Percentiles rank a stretch among this genome's conserved stretches.
Evolutionary conservation across 2,329 filamentous ascomycete species (phyloP).

Genomic region (Trichoderma endophyticum): DNA sequence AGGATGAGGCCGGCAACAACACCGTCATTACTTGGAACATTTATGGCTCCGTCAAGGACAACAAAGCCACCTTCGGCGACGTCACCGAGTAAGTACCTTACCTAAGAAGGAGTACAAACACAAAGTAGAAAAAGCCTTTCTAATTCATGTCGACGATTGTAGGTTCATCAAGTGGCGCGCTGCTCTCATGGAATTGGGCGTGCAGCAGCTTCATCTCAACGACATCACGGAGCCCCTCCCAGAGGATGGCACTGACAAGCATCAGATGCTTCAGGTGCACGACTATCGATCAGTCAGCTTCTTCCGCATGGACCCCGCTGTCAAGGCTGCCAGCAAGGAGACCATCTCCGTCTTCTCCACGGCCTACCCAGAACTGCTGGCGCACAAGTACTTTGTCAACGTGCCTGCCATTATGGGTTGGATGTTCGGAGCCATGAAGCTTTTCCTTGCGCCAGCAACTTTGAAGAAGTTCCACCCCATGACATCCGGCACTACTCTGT

Average conservation of each 20-base stretch:
- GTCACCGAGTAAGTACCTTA: conserved; percentile 67
- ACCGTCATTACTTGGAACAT: conserved; percentile 85
- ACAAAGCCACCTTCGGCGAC: conserved; percentile 79
- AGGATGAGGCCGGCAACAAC: conserved; percentile 54
- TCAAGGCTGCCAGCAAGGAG: conserved; percentile 73
- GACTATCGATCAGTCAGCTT: conserved; percentile 89
- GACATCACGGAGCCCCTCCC: conserved; percentile 68
- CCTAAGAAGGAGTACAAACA: neutral
- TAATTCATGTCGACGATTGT: neutral
- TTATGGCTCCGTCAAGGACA: conserved; percentile 81
- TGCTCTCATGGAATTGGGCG: conserved; percentile 82
- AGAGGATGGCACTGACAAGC: conserved; percentile 73
- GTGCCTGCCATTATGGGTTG: conserved; percentile 90
- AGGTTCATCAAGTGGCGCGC: conserved; percentile 90
- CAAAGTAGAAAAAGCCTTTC: neutral
- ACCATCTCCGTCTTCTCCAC: conserved; percentile 78
- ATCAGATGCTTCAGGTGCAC: conserved; percentile 89
- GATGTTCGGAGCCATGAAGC: conserved; percentile 71
- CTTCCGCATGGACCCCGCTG: conserved; percentile 72
- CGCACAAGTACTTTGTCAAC: conserved; percentile 92
- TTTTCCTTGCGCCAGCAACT: conserved; percentile 70
- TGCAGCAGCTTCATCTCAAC: conserved; percentile 69
- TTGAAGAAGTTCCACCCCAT: conserved; percentile 78
- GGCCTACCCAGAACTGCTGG: conserved; percentile 83
- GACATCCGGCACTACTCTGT: conserved; percentile 67